Percentiles rank a stretch among this genome's conserved stretches.
Evolutionary conservation across 2,329 filamentous ascomycete genomes (phyloP).

Genomic region (Fusarium protoensiforme): DNA sequence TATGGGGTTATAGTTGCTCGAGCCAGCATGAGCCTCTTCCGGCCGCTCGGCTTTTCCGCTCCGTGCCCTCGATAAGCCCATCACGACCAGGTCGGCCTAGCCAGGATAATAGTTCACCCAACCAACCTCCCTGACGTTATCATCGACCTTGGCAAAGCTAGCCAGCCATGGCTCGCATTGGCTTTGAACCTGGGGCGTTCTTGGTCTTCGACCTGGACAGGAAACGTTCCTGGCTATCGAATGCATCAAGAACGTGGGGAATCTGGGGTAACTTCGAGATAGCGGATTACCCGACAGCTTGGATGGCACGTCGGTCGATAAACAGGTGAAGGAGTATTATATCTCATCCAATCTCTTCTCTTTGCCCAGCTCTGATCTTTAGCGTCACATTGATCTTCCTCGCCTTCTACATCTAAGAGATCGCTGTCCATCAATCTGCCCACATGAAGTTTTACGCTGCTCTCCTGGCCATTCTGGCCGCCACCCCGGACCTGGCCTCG

Average conservation of each 20-base stretch:
- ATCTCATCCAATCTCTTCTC: neutral
- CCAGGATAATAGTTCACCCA: neutral
- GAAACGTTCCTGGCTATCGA: neutral
- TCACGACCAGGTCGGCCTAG: neutral
- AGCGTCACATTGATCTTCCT: neutral
- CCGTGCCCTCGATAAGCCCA: neutral
- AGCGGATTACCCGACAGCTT: neutral
- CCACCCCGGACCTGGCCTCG: neutral
- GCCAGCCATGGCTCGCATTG: neutral
- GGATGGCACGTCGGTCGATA: neutral
- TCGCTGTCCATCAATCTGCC: neutral
- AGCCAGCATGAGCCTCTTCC: neutral
- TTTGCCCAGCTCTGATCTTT: neutral
- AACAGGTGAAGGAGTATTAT: neutral
- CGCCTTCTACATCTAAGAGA: neutral
- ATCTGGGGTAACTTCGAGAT: neutral
- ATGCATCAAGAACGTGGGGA: neutral
- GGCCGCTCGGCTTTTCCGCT: neutral
- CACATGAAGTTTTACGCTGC: neutral
- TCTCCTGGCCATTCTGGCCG: neutral
- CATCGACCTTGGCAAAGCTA: neutral
- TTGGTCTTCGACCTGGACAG: neutral
- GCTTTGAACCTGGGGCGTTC: neutral
- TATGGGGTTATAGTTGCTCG: neutral
- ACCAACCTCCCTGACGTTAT: neutral